Evolutionary conservation across 1,284 basidiomycete genomes (phyloP).

Genomic region (Ustilago esculenta): DNA sequence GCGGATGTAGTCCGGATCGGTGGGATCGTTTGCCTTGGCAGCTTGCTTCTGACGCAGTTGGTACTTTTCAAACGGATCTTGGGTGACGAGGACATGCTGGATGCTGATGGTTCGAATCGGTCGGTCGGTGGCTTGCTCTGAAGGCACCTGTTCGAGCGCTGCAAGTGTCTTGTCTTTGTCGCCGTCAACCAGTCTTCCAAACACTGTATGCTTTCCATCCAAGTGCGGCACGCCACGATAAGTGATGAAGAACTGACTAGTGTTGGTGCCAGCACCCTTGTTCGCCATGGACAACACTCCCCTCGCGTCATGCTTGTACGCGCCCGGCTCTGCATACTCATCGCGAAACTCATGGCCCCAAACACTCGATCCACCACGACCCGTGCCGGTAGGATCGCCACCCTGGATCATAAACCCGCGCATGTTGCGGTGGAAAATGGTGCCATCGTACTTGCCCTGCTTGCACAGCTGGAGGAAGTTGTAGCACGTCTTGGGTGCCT

Average conservation of each 20-base stretch:
- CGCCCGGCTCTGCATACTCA: slow-evolving; percentile 74
- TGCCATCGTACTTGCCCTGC: slow-evolving; percentile 87
- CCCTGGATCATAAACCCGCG: slow-evolving; percentile 99
- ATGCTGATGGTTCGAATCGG: slow-evolving; percentile 82
- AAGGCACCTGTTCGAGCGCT: slow-evolving; percentile 80
- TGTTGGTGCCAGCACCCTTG: slow-evolving; percentile 60
- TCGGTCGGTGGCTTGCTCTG: slow-evolving; percentile 84
- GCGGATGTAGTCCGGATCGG: slow-evolving; percentile 37
- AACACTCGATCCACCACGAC: slow-evolving; percentile 88
- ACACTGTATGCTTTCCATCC: slow-evolving; percentile 87
- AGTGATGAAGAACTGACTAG: slow-evolving; percentile 60
- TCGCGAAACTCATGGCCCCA: slow-evolving; percentile 97
- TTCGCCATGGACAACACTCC: slow-evolving; percentile 66
- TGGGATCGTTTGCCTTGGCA: slow-evolving; percentile 40
- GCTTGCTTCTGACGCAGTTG: slow-evolving; percentile 29
- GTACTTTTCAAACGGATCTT: slow-evolving; percentile 62
- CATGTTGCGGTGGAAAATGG: slow-evolving; percentile 87
- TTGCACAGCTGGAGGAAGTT: slow-evolving; percentile 80
- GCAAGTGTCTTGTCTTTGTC: slow-evolving; percentile 80
- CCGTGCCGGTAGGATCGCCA: slow-evolving; percentile 95
- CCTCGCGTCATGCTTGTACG: slow-evolving; percentile 52
- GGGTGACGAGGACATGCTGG: slow-evolving; percentile 45
- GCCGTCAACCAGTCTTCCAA: slow-evolving; percentile 89
- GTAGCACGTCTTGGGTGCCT: slow-evolving; percentile 91
- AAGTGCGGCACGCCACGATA: slow-evolving; percentile 74